Conservation (phyloP, 768 basidiomycete species). For the Heimioporus sp. region DNA sequence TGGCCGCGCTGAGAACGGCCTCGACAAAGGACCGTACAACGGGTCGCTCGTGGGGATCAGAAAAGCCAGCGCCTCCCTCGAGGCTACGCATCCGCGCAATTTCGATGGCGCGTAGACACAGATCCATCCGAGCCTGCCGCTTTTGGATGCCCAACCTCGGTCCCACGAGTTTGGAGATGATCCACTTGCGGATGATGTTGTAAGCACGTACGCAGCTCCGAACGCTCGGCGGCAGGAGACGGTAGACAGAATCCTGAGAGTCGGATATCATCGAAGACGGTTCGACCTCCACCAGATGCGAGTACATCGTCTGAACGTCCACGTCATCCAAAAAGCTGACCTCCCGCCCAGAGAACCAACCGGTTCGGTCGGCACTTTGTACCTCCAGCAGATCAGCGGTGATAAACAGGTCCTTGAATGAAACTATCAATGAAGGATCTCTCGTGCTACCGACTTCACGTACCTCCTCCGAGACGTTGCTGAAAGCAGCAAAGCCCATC, state of each 20-base stretch:
- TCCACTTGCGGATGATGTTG: constrained; percentile 75
- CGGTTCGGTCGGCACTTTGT: constrained; percentile 74
- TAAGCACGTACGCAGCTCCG: constrained; percentile 78
- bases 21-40: constrained; percentile 81
- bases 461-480: constrained; percentile 78
- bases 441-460: constrained; percentile 8
- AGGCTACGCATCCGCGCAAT: constrained; percentile 63
- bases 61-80: constrained; percentile 35
- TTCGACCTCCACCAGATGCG: constrained; percentile 68
- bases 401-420: constrained; percentile 66
- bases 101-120: constrained; percentile 69
- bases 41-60: constrained; percentile 50
- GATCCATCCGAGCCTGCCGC: constrained; percentile 72
- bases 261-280: constrained; percentile 73
- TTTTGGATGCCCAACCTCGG: constrained; percentile 59
- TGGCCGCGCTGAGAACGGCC: constrained; percentile 68
- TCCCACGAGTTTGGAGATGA: constrained; percentile 65
- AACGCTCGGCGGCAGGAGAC: constrained; percentile 70
- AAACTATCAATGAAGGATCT: constrained; percentile 4
- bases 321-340: constrained; percentile 51
- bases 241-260: constrained; percentile 67
- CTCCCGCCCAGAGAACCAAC: constrained; percentile 72
- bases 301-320: constrained; percentile 80
- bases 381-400: constrained; percentile 79
- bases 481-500: constrained; percentile 72